These are phyloP conservation scores for Boletellus ananas DNA, from an alignment of 768 basidiomycete species.

Conservation along the genomic window DNA sequence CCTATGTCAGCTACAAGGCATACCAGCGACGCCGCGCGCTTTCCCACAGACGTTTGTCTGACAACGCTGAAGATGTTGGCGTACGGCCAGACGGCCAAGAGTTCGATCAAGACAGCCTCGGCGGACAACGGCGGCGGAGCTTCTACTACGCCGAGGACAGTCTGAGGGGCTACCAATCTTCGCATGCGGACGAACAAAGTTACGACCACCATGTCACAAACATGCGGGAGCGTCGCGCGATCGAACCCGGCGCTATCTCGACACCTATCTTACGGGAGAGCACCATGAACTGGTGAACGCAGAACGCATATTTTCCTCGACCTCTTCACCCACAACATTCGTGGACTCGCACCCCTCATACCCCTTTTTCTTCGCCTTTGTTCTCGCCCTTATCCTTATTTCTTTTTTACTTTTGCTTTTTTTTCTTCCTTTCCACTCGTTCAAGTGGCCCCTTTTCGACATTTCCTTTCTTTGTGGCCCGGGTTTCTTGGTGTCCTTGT, in stretches of 20 bases:
- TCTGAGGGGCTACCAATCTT: constrained; percentile 54
- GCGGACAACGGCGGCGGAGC: constrained; percentile 66
- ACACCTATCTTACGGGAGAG: constrained; percentile 76
- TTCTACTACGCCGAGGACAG: constrained; percentile 90
- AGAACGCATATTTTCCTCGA: not conserved
- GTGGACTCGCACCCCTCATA: constrained; percentile 16
- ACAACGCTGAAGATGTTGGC: constrained; percentile 40
- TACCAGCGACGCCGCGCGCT: constrained; percentile 63
- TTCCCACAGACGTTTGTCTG: constrained; percentile 70
- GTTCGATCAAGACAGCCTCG: constrained; percentile 74
- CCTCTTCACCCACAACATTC: not conserved
- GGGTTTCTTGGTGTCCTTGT: constrained; percentile 21
- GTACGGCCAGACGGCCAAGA: constrained; percentile 61
- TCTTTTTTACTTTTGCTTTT: not conserved
- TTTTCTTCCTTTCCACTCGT: not conserved
- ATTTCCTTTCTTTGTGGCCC: constrained; percentile 12
- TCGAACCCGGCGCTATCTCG: constrained; percentile 62
- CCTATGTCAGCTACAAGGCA: constrained; percentile 67
- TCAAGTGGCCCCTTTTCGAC: not conserved
- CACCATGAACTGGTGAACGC: constrained; percentile 76
- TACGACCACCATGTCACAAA: constrained; percentile 31
- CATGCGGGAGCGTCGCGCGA: constrained; percentile 57
- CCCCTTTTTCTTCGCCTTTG: constrained; percentile 1
- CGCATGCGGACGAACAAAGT: constrained; percentile 34
- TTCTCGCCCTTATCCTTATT: constrained; percentile 4